phyloP scores from a whole-genome alignment of 805 yeast species.

The Teunomyces barrocoloradensis region DNA sequence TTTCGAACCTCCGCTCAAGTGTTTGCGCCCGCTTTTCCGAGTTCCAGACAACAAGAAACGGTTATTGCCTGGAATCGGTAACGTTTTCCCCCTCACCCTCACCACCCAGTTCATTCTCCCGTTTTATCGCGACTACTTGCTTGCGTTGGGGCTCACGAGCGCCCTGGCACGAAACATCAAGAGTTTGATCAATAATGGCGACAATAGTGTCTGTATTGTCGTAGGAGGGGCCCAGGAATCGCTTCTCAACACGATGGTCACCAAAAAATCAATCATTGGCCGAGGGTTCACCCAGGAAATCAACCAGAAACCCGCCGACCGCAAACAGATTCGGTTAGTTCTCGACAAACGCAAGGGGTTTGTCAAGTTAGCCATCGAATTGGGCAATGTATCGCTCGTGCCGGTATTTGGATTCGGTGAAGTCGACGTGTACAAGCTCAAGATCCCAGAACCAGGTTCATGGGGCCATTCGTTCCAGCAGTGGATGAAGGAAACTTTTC shows the following conservation, averaged over 20 bases:
- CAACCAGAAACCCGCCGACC: neutral
- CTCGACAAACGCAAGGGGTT: slow-evolving; percentile 82
- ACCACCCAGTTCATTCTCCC: slow-evolving; percentile 83
- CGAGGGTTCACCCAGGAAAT: slow-evolving; percentile 26
- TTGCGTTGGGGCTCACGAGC: slow-evolving; percentile 79
- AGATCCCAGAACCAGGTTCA: slow-evolving; percentile 38
- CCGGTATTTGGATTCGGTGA: slow-evolving; percentile 94
- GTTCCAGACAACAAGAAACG: slow-evolving; percentile 71
- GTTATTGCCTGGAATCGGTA: slow-evolving; percentile 78
- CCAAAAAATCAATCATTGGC: slow-evolving; percentile 31
- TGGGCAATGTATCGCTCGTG: slow-evolving; percentile 75
- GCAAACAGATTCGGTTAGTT: slow-evolving; percentile 60
- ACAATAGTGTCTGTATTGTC: slow-evolving; percentile 81
- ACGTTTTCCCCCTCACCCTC: slow-evolving; percentile 72
- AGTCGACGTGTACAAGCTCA: slow-evolving; percentile 53
- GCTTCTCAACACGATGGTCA: slow-evolving; percentile 47
- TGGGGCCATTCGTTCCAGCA: slow-evolving; percentile 58
- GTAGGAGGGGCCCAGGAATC: slow-evolving; percentile 97
- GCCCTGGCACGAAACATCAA: slow-evolving; percentile 74
- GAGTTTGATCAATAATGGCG: slow-evolving; percentile 55
- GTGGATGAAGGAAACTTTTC: slow-evolving; percentile 67
- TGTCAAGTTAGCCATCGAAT: slow-evolving; percentile 76
- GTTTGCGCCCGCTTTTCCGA: slow-evolving; percentile 37
- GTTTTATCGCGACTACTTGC: slow-evolving; percentile 78
- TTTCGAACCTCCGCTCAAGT: slow-evolving; percentile 32